Evolutionary conservation across 2,329 filamentous ascomycete genomes (phyloP).

Genomic region (Aspergillus glaucus): DNA sequence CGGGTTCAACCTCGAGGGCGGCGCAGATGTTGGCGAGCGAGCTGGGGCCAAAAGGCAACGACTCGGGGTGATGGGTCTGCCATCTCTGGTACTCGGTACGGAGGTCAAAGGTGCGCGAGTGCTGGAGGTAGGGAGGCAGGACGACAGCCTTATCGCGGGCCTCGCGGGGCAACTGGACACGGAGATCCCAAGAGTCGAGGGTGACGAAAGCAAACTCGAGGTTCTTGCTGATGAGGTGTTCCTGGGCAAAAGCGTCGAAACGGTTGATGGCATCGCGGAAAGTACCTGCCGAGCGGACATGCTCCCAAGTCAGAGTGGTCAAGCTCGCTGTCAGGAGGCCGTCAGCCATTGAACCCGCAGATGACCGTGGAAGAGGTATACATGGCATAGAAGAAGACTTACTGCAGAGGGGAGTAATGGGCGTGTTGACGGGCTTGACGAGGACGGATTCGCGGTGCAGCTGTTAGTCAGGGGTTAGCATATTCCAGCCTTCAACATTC

Average conservation of each 20-base stretch:
- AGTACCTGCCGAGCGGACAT: slow-evolving; percentile 92
- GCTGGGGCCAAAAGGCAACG: slow-evolving; percentile 89
- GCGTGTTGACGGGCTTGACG: slow-evolving; percentile 97
- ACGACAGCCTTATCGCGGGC: slow-evolving; percentile 97
- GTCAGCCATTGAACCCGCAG: slow-evolving; percentile 22
- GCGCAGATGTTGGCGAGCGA: slow-evolving; percentile 97
- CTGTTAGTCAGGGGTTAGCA: slow-evolving; percentile 45
- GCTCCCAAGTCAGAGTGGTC: slow-evolving; percentile 97
- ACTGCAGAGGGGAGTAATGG: slow-evolving; percentile 98
- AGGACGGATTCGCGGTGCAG: slow-evolving; percentile 92
- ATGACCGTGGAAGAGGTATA: slow-evolving; percentile 8
- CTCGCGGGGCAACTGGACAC: slow-evolving; percentile 94
- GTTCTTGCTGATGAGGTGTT: slow-evolving; percentile 84
- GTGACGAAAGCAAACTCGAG: slow-evolving; percentile 98
- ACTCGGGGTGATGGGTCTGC: slow-evolving; percentile 98
- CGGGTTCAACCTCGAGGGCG: slow-evolving; percentile 93
- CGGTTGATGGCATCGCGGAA: slow-evolving; percentile 95
- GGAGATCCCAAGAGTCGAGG: slow-evolving; percentile 95
- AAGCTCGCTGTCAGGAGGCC: slow-evolving; percentile 64
- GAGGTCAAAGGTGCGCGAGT: slow-evolving; percentile 94
- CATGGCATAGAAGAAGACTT: slow-evolving; percentile 45
- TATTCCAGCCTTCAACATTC: not conserved
- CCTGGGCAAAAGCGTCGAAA: slow-evolving; percentile 87
- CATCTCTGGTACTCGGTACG: slow-evolving; percentile 97
- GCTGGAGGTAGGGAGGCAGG: slow-evolving; percentile 90